Conservation (phyloP, 176 grass and related monocot species). For the Elymus sibiricus region DNA sequence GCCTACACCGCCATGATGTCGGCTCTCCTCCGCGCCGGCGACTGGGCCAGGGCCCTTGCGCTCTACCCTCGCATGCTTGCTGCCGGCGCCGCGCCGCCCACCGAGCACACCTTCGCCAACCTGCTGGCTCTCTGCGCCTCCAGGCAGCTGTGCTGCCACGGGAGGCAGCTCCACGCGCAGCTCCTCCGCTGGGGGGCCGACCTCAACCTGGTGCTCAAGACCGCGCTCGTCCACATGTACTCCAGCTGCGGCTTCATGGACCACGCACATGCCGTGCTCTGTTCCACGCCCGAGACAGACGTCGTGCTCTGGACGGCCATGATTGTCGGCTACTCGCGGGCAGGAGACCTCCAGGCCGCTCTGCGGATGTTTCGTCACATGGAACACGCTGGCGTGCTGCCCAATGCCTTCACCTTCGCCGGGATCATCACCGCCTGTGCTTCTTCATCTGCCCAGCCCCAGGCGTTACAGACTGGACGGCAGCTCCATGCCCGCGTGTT, state of each 20-base stretch:
- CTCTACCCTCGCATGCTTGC: conserved; percentile 59
- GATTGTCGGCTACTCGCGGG: conserved; percentile 48
- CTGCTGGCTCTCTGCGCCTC: conserved; percentile 48
- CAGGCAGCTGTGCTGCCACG: conserved; percentile 16
- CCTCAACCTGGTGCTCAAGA: conserved; percentile 72
- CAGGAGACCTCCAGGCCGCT: conserved; percentile 27
- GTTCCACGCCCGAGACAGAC: conserved; percentile 48
- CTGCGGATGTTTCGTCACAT: conserved; percentile 51
- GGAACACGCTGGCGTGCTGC: conserved; percentile 27
- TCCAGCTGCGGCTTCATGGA: conserved; percentile 44
- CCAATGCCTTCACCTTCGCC: conserved; percentile 68
- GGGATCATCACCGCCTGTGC: conserved; percentile 52
- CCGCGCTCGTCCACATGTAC: conserved; percentile 68
- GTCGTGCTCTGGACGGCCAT: conserved; percentile 74
- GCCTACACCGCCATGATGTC: conserved; percentile 75
- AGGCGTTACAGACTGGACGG: conserved; percentile 25
- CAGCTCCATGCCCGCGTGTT: conserved; percentile 63
- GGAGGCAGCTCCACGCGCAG: conserved; percentile 62
- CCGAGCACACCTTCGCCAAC: conserved; percentile 54
- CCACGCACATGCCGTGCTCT: conserved; percentile 40
- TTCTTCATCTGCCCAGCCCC: not conserved
- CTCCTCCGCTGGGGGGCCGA: conserved; percentile 45
- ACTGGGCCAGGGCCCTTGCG: conserved; percentile 36
- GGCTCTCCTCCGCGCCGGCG: conserved; percentile 34
- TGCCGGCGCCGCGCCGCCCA: conserved; percentile 36